These are phyloP conservation scores for Liriodendron chinense DNA, from an alignment of 164 flowering plant species.

Conservation along the genomic window DNA sequence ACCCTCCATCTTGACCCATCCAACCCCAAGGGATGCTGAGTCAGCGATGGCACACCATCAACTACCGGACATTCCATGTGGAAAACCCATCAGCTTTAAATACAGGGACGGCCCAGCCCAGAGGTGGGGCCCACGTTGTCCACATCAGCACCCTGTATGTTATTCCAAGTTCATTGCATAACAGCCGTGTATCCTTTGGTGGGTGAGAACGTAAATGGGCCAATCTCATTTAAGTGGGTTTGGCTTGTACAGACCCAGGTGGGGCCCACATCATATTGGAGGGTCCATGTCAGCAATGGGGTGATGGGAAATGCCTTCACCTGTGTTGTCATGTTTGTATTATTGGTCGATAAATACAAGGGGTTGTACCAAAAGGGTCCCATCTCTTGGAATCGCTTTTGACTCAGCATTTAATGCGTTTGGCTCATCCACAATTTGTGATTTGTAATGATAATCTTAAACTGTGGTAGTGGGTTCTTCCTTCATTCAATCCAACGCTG, in stretches of 20 bases:
- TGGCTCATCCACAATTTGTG: too few relatives aligned
- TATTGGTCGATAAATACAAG: neutral
- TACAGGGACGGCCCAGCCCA: neutral
- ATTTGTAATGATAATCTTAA: too few relatives aligned
- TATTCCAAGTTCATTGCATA: neutral
- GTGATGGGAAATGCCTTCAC: neutral
- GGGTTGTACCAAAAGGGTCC: neutral
- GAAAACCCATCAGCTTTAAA: neutral
- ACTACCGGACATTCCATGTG: conserved; percentile 1
- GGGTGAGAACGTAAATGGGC: neutral
- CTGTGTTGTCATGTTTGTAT: neutral
- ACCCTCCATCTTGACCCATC: neutral
- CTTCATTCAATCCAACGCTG: too few relatives aligned
- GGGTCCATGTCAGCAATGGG: neutral
- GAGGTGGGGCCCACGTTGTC: neutral
- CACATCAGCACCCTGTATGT: neutral
- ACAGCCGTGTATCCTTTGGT: neutral
- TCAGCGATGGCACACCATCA: neutral
- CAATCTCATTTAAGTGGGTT: neutral
- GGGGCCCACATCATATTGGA: neutral
- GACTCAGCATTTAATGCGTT: neutral
- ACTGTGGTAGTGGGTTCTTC: too few relatives aligned
- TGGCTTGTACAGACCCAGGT: neutral
- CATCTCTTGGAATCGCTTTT: neutral
- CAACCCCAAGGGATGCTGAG: neutral